phyloP scores from a whole-genome alignment of 169 alveolate genomes.

The Eimeria necatrix region DNA sequence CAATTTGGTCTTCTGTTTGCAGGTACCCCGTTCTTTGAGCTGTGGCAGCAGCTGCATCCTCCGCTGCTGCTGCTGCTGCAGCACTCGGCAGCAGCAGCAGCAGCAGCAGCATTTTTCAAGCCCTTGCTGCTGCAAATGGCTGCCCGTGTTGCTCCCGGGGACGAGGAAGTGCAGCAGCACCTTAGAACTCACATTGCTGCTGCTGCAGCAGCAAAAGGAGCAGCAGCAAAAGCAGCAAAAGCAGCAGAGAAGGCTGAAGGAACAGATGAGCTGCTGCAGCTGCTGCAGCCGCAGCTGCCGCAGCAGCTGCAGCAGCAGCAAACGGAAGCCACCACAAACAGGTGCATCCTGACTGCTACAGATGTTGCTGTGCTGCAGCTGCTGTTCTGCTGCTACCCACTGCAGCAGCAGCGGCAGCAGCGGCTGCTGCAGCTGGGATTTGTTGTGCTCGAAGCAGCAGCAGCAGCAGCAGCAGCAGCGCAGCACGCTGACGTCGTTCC shows the following conservation, averaged over 20 bases:
- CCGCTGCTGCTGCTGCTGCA: conserved; percentile 54
- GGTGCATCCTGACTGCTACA: neutral
- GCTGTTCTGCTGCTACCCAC: conserved; percentile 35
- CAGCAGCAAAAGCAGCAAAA: neutral
- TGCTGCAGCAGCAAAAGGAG: neutral
- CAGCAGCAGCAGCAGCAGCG: conserved; percentile 64
- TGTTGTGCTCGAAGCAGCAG: neutral
- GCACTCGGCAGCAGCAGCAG: conserved; percentile 62
- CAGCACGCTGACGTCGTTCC: conserved; percentile 14
- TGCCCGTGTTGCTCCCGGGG: conserved; percentile 17
- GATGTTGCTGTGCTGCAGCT: conserved; percentile 37
- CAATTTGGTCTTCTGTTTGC: neutral
- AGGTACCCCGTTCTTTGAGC: conserved; percentile 2
- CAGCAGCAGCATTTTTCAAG: conserved; percentile 7
- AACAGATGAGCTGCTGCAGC: neutral
- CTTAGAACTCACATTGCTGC: neutral
- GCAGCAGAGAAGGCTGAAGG: neutral
- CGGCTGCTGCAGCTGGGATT: conserved; percentile 7
- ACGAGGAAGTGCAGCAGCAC: conserved; percentile 57
- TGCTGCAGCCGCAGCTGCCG: conserved; percentile 8
- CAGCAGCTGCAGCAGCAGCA: conserved; percentile 39
- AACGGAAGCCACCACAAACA: neutral
- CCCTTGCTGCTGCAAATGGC: conserved; percentile 49
- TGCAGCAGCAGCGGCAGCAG: conserved; percentile 59
- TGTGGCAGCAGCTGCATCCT: conserved; percentile 5